Evolutionary conservation across 306 rosid species (phyloP).

Genomic region (Cucumis cinereus): DNA sequence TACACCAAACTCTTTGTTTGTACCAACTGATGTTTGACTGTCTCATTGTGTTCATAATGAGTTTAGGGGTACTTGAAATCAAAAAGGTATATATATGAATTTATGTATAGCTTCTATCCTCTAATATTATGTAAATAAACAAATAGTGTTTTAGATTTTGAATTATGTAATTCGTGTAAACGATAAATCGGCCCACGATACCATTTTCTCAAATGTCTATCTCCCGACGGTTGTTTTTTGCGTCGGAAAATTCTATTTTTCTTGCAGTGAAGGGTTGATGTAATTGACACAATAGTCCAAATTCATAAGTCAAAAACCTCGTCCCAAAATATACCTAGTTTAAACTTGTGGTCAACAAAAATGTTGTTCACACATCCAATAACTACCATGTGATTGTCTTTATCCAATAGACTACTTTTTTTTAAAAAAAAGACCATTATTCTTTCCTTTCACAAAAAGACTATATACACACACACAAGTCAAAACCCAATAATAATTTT

Average conservation of each 20-base stretch:
- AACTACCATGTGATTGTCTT: not conserved
- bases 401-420: not conserved
- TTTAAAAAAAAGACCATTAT: not conserved
- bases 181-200: too few relatives aligned
- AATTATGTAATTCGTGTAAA: too few relatives aligned
- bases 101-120: not conserved
- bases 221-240: too few relatives aligned
- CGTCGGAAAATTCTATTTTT: too few relatives aligned
- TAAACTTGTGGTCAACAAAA: not conserved
- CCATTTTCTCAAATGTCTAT: too few relatives aligned
- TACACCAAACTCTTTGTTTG: not conserved
- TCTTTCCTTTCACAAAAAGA: not conserved
- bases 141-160: too few relatives aligned
- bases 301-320: not conserved
- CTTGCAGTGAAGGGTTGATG: too few relatives aligned
- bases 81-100: not conserved
- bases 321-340: not conserved
- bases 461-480: not conserved
- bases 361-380: not conserved
- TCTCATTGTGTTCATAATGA: not conserved
- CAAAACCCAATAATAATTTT: not conserved
- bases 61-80: not conserved
- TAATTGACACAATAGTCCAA: too few relatives aligned
- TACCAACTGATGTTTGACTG: not conserved
- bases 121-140: too few relatives aligned